Base-by-base conservation (phyloP, 495 filamentous ascomycete genomes). In the Hypomontagnella submonticulosa region DNA sequence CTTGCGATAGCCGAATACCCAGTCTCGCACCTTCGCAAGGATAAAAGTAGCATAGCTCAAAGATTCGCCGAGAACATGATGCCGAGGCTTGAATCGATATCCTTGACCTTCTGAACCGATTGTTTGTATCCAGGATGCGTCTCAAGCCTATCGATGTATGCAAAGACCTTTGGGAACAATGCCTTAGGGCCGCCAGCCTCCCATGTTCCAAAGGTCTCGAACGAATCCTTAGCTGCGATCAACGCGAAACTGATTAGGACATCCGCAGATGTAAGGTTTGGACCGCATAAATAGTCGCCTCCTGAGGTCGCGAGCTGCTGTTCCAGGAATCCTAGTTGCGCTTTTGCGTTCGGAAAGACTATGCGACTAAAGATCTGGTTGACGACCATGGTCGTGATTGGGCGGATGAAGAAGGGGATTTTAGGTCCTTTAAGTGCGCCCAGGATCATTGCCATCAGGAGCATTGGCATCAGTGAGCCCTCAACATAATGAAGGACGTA, bases 401-500 rank as follows among this genome's bases (percentile, higher is more conserved):
- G 92, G 40, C 88, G 89, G 72, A 97, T 78, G 81, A 97, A 92
- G 84, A 97, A 96, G 1, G 92, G 92, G 4, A 91, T 77, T 0
- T 87, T 84, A 4, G 86, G 76, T 10, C 84, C 82, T 60, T 85
- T 87, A 49, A 97, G 61, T 19, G 62, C 44, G 1, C 57, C 55
- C 2, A 73, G n/a, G 8, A 71, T 34, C 67, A 71, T 63, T 5
- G 63, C 56, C 50, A 90, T 76, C 10, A 92, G 71, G 66, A 92
- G 55, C 58, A 85, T 83, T 2, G 84, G 78, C 91, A 95, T 94
- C 62, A 96, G 73, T 0, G 71, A 62, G 11, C 78, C 78, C 75
- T 97, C 93, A 8, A 84, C 80, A 76, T 92, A 97, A 73, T 97
- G 90, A 82, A 96, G 84, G 60, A 83, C 87, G 76, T 90, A 91